Base-by-base conservation (phyloP, 768 basidiomycete genomes). In the Trametes gibbosa region DNA sequence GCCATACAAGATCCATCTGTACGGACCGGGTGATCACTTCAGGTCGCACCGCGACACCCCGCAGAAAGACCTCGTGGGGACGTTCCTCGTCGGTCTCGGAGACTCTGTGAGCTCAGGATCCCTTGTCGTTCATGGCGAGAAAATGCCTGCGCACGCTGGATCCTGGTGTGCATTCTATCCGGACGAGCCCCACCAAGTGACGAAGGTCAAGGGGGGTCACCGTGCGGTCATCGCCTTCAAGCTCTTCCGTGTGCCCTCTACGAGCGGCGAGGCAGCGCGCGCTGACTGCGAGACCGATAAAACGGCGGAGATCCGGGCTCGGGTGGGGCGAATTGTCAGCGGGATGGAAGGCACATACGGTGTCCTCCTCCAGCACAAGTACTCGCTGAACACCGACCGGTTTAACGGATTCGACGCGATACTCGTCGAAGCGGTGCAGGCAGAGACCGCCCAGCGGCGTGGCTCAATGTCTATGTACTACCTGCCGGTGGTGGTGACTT, bases 1-100 rank as follows among this genome's bases (percentile, higher is more conserved):
- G 41, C 68, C 70, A 2, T 73, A 74, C 65, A 72, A 73, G 62
- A 71, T 73, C 16, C 67, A 72, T 43, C 37, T 73, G 0, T 72
- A 72, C 49, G 71, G 70, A 0, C 68, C 69, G 1, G 66, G 59
- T 2, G 72, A 68, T 6, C 50, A 51, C 25, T 72, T 73, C 59
- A 61, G 63, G 46, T 13, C 55, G 7, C 72, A 72, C 50, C 68
- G 67, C 17, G 71, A 73, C 56, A 72, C 70, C 0, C 72, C 68
- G 0, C 60, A 70, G 47, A 61, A 50, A 2, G 69, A 63, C 34
- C 64, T 73, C 7, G 62, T 73, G 23, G 72, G 72, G 24, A 73
- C 73, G 5, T 73, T 75, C 58, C 65, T 75, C 29, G 23, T 74
- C 21, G 71, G 73, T 19, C 56, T 73, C 10, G 71, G 72, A 10